Conservation (phyloP, 441 rosid species). For the Dalechampia spathulata region DNA sequence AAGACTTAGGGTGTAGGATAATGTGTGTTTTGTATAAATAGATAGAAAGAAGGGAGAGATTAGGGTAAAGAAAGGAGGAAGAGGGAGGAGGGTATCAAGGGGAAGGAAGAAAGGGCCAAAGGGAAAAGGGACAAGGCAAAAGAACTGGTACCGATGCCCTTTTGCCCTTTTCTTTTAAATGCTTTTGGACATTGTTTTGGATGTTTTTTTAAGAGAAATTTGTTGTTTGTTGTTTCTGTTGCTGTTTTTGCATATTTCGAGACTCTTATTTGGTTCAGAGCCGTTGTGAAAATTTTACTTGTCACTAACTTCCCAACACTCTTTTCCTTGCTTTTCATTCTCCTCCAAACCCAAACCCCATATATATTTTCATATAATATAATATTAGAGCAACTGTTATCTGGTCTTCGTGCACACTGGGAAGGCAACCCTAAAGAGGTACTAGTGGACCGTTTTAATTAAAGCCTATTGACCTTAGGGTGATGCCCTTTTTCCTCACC, state of each 20-base stretch:
- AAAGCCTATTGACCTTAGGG: not conserved
- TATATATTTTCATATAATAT: no score
- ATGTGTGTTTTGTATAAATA: not conserved
- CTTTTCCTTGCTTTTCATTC: not conserved
- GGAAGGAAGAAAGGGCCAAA: conserved; percentile 58
- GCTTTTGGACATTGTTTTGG: conserved; percentile 26
- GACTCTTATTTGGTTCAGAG: conserved; percentile 15
- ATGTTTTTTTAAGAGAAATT: conserved; percentile 27
- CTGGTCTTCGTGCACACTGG: not conserved
- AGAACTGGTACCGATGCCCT: conserved; percentile 54
- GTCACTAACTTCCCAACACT: conserved; percentile 8
- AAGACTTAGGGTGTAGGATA: no score
- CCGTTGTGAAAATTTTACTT: conserved; percentile 16
- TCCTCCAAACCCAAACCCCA: no score
- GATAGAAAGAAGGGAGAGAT: no score
- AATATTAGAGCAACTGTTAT: no score
- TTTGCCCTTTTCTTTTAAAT: conserved; percentile 15
- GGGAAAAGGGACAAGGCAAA: conserved; percentile 33
- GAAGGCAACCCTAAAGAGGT: not conserved
- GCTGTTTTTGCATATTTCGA: conserved; percentile 32
- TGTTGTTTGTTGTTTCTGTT: conserved; percentile 37
- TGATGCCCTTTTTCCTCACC: not conserved
- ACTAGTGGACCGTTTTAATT: conserved; percentile 6
- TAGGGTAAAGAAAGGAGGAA: conserved; percentile 3
- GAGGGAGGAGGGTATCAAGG: conserved; percentile 38